A percentile compares a stretch with the other conserved stretches of the same genome.
Conservation (phyloP, 306 rosid genomes). For the Hippophae tibetana region DNA sequence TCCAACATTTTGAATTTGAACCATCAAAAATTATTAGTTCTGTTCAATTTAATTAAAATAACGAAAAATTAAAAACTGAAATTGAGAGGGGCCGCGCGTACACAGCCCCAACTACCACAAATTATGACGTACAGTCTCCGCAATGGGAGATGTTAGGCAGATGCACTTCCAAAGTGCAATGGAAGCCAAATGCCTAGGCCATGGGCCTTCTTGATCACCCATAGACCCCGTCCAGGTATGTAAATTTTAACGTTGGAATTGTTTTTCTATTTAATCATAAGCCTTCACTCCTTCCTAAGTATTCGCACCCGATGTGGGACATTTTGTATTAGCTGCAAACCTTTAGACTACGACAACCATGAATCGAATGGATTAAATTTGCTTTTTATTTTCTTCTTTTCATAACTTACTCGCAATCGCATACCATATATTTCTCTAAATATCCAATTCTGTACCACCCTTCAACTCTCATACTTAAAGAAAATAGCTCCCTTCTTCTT, state of each 20-base stretch:
- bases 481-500: too few relatives aligned
- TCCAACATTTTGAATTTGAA: too few relatives aligned
- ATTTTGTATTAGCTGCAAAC: neutral
- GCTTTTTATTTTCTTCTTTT: too few relatives aligned
- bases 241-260: rapidly evolving
- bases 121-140: slow-evolving; percentile 45
- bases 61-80: too few relatives aligned
- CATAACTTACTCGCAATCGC: too few relatives aligned
- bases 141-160: slow-evolving; percentile 35
- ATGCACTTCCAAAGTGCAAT: slow-evolving; percentile 39
- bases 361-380: too few relatives aligned
- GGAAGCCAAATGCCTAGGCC: slow-evolving; percentile 42
- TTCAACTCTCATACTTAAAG: too few relatives aligned
- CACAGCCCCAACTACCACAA: slow-evolving; percentile 44
- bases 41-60: too few relatives aligned
- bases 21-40: too few relatives aligned
- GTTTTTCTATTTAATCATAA: neutral
- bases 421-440: too few relatives aligned
- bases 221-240: slow-evolving; percentile 44
- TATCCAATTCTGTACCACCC: too few relatives aligned
- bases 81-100: slow-evolving; percentile 42
- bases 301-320: slow-evolving; percentile 1
- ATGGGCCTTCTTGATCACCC: slow-evolving; percentile 20
- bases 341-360: too few relatives aligned
- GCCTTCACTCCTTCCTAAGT: neutral